These are phyloP conservation scores for Malassezia japonica DNA, from an alignment of 1,284 basidiomycete species.

Conservation along the genomic window DNA sequence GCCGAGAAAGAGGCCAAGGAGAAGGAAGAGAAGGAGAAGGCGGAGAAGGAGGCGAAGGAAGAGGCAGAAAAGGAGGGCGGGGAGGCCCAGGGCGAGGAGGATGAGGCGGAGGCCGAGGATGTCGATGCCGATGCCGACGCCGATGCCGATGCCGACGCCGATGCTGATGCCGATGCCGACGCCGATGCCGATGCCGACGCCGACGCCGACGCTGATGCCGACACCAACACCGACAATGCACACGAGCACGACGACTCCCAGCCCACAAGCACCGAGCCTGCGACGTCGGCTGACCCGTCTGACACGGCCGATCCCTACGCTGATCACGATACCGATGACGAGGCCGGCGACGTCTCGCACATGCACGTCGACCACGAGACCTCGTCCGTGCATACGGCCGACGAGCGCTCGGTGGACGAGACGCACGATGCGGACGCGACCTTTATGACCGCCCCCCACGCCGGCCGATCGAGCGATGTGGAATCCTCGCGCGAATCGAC, in stretches of 20 bases:
- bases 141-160: not conserved
- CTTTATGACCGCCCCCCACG: slow-evolving; percentile 18
- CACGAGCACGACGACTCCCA: no score
- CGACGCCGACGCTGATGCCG: not conserved
- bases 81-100: not conserved
- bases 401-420: not conserved
- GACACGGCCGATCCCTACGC: not conserved
- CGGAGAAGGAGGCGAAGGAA: not conserved
- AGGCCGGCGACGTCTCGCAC: not conserved
- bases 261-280: not conserved
- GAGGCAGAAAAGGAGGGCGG: not conserved
- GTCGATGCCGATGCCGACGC: not conserved
- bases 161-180: not conserved
- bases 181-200: not conserved
- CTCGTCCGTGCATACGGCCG: not conserved
- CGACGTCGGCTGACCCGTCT: no score
- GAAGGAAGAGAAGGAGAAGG: slow-evolving; percentile 2
- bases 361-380: not conserved
- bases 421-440: slow-evolving; percentile 17
- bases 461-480: not conserved
- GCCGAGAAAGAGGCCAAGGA: not conserved
- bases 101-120: not conserved
- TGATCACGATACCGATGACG: not conserved
- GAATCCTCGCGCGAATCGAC: not conserved
- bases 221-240: not conserved